Base-by-base conservation (phyloP, 192 early-diverging fungal species). In the Radiomyces spectabilis region DNA sequence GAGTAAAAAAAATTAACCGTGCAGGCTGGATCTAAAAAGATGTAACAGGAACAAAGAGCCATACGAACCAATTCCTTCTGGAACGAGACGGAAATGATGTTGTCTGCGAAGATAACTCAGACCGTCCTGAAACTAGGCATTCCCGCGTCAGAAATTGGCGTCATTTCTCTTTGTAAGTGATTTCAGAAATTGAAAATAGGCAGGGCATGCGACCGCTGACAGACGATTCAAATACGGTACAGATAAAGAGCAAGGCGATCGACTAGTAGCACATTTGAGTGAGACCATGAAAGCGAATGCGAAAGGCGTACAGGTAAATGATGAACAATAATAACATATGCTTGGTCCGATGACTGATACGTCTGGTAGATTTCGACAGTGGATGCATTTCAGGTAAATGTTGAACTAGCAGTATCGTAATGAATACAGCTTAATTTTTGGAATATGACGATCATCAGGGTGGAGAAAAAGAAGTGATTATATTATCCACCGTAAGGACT, bases 391-490 rank as follows among this genome's bases (percentile, higher is more conserved):
- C 76, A 76, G 43, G 73, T 63, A n/a, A n/a, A 61, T 9, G 50
- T 27, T 25, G 16, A 25, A 33, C 15, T 8, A 44, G 40, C 6
- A 18, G 21, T 33, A 15, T 41, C 2, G 16, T 15, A 4, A 47
- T 4, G 18, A 35, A 4, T 5, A 52, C 9, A 3, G n/a, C 31
- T 4, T 18, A 2, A 37, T 22, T 26, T 26, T 2, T 41, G 8
- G 9, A 1, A 24, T 13, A 21, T 19, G 4, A 34, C 32, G 30
- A 27, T 2, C 29, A 5, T 19, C 32, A 90, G 66, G 88, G 88
- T 24, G 85, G 85, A 9, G 88, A 91, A 44, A 85, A 83, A 47
- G 73, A 82, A n/a, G 62, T 91, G 24, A 89, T 91, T 51, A 59
- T 91, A 26, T 57, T 91, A 16, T 80, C 76, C 5, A 86, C 81